These are phyloP conservation scores for Stropharia rugosoannulata DNA, from an alignment of 768 basidiomycete species.

Conservation along the genomic window DNA sequence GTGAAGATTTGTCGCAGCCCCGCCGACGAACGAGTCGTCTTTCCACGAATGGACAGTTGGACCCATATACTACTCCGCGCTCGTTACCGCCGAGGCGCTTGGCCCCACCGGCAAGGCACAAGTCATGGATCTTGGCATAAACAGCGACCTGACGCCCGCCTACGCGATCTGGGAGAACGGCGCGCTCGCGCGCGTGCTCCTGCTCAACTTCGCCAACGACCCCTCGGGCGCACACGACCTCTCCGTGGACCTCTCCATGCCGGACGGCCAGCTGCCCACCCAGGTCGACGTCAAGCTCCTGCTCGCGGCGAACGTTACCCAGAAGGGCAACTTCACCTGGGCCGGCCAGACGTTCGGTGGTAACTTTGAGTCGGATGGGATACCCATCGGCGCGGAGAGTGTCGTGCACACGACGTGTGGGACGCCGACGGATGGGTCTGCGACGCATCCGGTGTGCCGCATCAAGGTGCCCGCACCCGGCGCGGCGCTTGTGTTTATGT, in stretches of 20 bases:
- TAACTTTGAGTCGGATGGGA: conserved; percentile 63
- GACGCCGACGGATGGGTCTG: background rate
- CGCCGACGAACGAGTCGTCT: conserved; percentile 54
- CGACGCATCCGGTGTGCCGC: conserved; percentile 17
- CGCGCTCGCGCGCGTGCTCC: conserved; percentile 55
- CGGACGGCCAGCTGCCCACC: conserved; percentile 34
- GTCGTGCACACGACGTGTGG: conserved; percentile 56
- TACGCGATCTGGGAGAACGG: conserved; percentile 77
- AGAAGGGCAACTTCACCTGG: conserved; percentile 63
- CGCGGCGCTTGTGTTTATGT: conserved; percentile 71
- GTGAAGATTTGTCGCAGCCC: conserved; percentile 31
- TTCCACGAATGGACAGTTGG: conserved; percentile 77
- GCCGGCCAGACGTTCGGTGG: conserved; percentile 63
- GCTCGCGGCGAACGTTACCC: conserved; percentile 42
- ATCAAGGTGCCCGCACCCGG: conserved; percentile 20
- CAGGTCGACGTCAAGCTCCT: conserved; percentile 63
- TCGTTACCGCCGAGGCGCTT: conserved; percentile 69
- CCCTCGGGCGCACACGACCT: conserved; percentile 54
- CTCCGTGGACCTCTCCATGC: conserved; percentile 50
- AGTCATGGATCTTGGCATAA: conserved; percentile 61
- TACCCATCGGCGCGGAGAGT: conserved; percentile 47
- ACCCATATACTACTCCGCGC: conserved; percentile 71
- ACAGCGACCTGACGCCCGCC: conserved; percentile 59
- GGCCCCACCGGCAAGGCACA: conserved; percentile 62
- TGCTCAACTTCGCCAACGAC: conserved; percentile 75